Conservation (phyloP, 208 protist genomes). For the Trypanosoma lewisi region DNA sequence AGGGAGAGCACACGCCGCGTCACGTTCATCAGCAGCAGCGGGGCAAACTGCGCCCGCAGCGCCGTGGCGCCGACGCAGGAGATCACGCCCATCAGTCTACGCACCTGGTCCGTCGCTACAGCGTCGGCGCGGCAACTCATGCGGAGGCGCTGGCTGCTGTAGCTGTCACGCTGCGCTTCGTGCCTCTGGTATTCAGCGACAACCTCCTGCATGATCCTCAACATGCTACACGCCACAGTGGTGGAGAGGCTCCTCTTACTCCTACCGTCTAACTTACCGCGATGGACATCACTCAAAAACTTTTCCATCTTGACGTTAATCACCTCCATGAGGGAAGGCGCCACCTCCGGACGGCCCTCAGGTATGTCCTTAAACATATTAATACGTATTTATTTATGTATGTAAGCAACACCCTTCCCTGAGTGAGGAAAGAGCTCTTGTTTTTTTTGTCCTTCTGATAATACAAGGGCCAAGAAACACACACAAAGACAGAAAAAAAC, state of each 20-base stretch:
- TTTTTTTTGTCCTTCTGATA: too few relatives aligned
- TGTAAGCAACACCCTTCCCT: too few relatives aligned
- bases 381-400: too few relatives aligned
- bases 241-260: conserved; percentile 57
- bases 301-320: conserved; percentile 52
- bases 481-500: too few relatives aligned
- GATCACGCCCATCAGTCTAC: conserved; percentile 52
- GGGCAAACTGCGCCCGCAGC: conserved; percentile 66
- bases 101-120: conserved; percentile 55
- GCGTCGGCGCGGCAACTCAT: conserved; percentile 43
- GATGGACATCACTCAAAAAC: conserved; percentile 65
- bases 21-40: conserved; percentile 83
- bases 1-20: conserved; percentile 79
- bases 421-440: too few relatives aligned
- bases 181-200: conserved; percentile 51
- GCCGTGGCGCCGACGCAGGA: conserved; percentile 51
- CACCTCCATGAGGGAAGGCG: conserved; percentile 28
- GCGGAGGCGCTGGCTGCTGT: conserved; percentile 36
- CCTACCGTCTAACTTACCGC: conserved; percentile 33
- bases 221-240: conserved; percentile 49
- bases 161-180: conserved; percentile 36
- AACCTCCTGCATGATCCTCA: conserved; percentile 53
- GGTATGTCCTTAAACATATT: too few relatives aligned
- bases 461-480: too few relatives aligned
- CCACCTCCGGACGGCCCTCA: conserved; percentile 18